These are phyloP conservation scores for Hirsutella minnesotensis DNA, from an alignment of 2,329 filamentous ascomycete species.

Conservation along the genomic window DNA sequence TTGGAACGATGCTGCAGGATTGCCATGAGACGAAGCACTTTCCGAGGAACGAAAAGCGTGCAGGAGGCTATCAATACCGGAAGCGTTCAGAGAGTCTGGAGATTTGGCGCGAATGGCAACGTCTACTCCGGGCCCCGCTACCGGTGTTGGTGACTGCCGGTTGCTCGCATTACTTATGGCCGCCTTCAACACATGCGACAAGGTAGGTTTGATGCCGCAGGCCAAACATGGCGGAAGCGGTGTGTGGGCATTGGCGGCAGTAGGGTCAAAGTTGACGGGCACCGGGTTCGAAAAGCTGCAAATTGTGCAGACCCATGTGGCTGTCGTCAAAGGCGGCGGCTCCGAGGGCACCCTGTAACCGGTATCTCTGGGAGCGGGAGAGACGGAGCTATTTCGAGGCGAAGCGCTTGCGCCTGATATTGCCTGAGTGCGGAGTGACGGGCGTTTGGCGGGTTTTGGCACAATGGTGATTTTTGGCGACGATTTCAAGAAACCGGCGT, in stretches of 20 bases:
- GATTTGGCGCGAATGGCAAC: neutral
- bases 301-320: constrained; percentile 92
- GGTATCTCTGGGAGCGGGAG: constrained; percentile 32
- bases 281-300: constrained; percentile 91
- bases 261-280: constrained; percentile 85
- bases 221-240: constrained; percentile 77
- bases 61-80: neutral
- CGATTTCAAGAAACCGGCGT: constrained; percentile 88
- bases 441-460: constrained; percentile 64
- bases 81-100: neutral
- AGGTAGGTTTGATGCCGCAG: constrained; percentile 84
- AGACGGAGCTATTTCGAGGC: constrained; percentile 32
- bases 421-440: constrained; percentile 43
- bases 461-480: constrained; percentile 86
- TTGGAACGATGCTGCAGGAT: constrained; percentile 32
- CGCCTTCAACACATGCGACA: constrained; percentile 75
- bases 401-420: constrained; percentile 32
- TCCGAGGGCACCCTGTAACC: constrained; percentile 25
- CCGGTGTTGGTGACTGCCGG: constrained; percentile 20
- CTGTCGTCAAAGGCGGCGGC: constrained; percentile 40
- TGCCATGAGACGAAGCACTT: constrained; percentile 2
- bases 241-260: constrained; percentile 66
- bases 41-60: neutral
- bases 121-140: neutral
- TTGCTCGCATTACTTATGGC: constrained; percentile 64